These are phyloP conservation scores for Pistacia atlantica DNA, from an alignment of 345 rosid genomes.

Conservation along the genomic window DNA sequence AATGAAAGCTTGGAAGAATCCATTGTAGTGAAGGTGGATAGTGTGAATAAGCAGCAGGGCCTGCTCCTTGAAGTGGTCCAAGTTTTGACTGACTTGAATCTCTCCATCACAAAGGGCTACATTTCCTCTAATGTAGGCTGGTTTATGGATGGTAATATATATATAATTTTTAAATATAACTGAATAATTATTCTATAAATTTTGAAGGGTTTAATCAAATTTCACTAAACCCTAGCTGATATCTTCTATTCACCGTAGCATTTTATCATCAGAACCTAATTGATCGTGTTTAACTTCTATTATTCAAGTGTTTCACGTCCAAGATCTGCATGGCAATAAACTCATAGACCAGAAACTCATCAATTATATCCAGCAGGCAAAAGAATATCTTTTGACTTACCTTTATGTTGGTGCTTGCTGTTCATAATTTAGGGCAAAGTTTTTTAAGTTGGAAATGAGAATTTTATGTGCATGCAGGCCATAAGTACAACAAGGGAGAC, in stretches of 20 bases:
- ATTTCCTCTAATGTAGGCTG: slow-evolving; percentile 81
- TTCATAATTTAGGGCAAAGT: background rate
- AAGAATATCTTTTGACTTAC: too few species aligned
- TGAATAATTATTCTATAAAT: too few species aligned
- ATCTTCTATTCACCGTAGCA: too few species aligned
- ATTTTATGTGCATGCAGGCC: too few species aligned
- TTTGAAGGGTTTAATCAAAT: too few species aligned
- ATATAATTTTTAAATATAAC: too few species aligned
- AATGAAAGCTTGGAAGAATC: slow-evolving; percentile 73
- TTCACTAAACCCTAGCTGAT: background rate
- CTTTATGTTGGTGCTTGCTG: too few species aligned
- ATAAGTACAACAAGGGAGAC: slow-evolving; percentile 33
- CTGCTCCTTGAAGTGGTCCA: slow-evolving; percentile 80
- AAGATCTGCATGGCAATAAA: slow-evolving; percentile 72
- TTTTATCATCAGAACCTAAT: background rate
- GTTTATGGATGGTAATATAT: slow-evolving; percentile 74
- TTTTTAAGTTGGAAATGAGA: too few species aligned
- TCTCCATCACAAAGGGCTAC: slow-evolving; percentile 60
- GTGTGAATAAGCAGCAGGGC: slow-evolving; percentile 64
- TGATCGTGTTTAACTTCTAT: background rate
- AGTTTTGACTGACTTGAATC: slow-evolving; percentile 71
- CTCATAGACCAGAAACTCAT: slow-evolving; percentile 38
- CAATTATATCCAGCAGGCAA: too few species aligned
- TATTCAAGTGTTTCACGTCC: slow-evolving; percentile 74
- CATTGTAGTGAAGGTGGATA: slow-evolving; percentile 71